Evolutionary conservation across 192 early-diverging fungal species (phyloP), one percentile per base, ranked within the genome.

Genomic region (Backusella circina): DNA sequence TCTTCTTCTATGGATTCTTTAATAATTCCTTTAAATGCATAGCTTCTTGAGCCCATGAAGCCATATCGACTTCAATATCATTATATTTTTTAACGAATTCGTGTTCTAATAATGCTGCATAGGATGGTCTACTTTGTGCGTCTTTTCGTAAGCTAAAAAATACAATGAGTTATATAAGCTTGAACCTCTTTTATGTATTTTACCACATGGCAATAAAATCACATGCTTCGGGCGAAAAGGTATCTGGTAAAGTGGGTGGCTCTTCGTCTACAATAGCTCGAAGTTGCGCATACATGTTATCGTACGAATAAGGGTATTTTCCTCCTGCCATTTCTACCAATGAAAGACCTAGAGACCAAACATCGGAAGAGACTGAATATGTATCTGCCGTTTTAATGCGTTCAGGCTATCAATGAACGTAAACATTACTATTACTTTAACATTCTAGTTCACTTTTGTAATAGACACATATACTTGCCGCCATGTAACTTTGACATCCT

Each of bases 401-500:
- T 80, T 98, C 96, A 26, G 96, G 96, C 88, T 94, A 80, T 44
- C 3, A 32, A 65, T 64, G 65, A 79, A 47, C 37, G 38, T 0
- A 0, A 32, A 61, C 41, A 44, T 10, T 44, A 44, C 15, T 44
- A 15, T 10, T 44, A 10, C 0, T 15, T 44, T 44, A 13, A 44
- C 41, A 15, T 1, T 15, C 39, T 15, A 7, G 7, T 41, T 41
- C 21, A 36, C 61, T 65, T n/a, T 35, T 26, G 21, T 16, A 38
- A 30, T 75, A 10, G 3, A 32, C 13, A 54, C 26, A 71, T 38
- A 39, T 32, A 21, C 86, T 50, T 84, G 92, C 91, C 15, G 95
- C 94, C 95, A 98, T 96, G 77, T 97, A 97, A 79, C 91, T 93
- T 82, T 97, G 93, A 73, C 94, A 96, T 16, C 95, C 97, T 35